Evolutionary conservation across 2,329 filamentous ascomycete species (phyloP), one percentile per base, ranked within the genome.

Genomic region (Fusarium burgessii): DNA sequence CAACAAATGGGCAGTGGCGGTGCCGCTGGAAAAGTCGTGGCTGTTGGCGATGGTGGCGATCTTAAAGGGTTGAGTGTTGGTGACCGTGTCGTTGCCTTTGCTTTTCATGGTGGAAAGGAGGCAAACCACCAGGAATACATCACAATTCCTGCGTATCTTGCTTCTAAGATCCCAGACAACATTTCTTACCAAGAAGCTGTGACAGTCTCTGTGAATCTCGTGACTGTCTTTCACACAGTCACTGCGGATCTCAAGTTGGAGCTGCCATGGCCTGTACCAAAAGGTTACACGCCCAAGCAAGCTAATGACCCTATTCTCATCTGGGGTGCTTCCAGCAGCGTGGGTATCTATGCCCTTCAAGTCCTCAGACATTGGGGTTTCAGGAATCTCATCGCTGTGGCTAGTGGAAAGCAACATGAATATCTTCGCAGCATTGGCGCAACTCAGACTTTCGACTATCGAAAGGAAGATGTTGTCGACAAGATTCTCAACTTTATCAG

Each of bases 151-250:
- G 83, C 85, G 29, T 87, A 83, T 78, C 77, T 87, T 17, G 80
- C 85, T 14, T 84, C 82, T 15, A 84, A 82, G 70, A 62, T 88
- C 25, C 84, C 85, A 2, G 63, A 76, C 14, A 80, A 78, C 27
- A 74, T 85, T 33, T 80, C 80, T 2, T 74, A 84, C 42, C 74
- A 82, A 49, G 81, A 85, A 65, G 87, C 86, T 3, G 85, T 84
- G 9, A 88, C 88, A 0, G 76, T 90, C 5, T 84, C 87, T 0
- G 85, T 87, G 51, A 91, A 89, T 70, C 77, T 89, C 32, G 84
- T 91, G 33, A 90, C 88, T 0, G 87, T 86, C 14, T 87, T 90
- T 76, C 87, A 91, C 74, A 80, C 86, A 8, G 75, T 87, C 5
- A 80, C 77, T 3, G 65, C 62, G 2, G 87, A 91, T 65, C 79